phyloP scores from a whole-genome alignment of 2,329 filamentous ascomycete genomes.

The Ophiocordyceps camponoti-rufipedis region DNA sequence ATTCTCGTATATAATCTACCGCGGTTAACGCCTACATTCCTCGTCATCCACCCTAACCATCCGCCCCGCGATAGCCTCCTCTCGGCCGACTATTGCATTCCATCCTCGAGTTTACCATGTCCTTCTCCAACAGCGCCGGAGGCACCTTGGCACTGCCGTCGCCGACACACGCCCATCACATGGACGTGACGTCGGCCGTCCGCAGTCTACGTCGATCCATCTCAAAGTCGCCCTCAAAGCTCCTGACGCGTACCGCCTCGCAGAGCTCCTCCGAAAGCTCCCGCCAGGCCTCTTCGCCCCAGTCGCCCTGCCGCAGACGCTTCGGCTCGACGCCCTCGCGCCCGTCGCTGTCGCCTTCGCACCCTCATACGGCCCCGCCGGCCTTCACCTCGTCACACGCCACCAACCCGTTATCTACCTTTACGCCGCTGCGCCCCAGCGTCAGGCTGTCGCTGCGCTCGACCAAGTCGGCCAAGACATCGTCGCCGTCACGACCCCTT shows the following conservation, averaged over 20 bases:
- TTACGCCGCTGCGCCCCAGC: conserved; percentile 47
- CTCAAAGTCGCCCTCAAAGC: conserved; percentile 88
- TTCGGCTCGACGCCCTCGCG: conserved; percentile 19
- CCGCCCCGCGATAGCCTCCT: conserved; percentile 6
- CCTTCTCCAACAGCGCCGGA: conserved; percentile 41
- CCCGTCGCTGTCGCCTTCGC: conserved; percentile 12
- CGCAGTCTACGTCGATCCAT: conserved; percentile 72
- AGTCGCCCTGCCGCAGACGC: conserved; percentile 30
- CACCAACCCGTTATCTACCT: conserved; percentile 27
- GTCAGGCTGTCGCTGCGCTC: conserved; percentile 49
- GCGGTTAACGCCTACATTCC: conserved; percentile 8
- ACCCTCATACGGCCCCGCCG: conserved; percentile 17
- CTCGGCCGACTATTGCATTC: conserved; percentile 7
- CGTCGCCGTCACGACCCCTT: conserved; percentile 27
- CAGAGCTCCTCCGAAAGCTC: conserved; percentile 27
- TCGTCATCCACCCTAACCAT: conserved; percentile 5
- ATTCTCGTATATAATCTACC: conserved; percentile 1
- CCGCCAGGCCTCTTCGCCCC: conserved; percentile 22
- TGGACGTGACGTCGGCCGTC: conserved; percentile 67
- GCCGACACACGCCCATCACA: conserved; percentile 64
- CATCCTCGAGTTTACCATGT: conserved; percentile 24
- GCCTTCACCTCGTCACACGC: conserved; percentile 12
- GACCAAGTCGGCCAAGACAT: conserved; percentile 39
- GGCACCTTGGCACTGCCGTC: conserved; percentile 76
- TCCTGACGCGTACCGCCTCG: conserved; percentile 36